Base-by-base conservation (phyloP, 2,329 filamentous ascomycete species). In the Fusarium equiseti region DNA sequence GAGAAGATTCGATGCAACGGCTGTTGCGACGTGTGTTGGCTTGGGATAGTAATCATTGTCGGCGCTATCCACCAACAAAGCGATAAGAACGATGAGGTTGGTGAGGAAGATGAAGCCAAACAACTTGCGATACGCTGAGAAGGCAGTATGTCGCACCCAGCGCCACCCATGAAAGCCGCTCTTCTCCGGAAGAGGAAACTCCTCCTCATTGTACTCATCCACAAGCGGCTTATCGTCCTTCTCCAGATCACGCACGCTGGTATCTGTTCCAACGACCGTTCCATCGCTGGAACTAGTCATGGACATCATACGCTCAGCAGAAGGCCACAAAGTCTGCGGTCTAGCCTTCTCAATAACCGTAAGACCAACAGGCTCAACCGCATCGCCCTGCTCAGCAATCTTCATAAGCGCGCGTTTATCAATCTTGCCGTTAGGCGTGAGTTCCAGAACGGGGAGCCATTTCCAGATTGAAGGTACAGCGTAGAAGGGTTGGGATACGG, bases 1-100 rank as follows among this genome's bases (percentile, higher is more conserved):
- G 9, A 83, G 70, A 10, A 86, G 78, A 67, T 73, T 73, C 0
- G 70, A 59, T 0, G 70, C 68, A 7, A 73, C 70, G 3, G 70
- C 70, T 0, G 49, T 73, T 1, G 70, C 70, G 22, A 73, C 12
- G 6, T 62, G 66, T 8, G 59, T 42, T 1, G 59, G 40, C 5
- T 56, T 48, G 1, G 67, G 70, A 11, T 52, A 69, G 8, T 71
- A 73, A 18, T 71, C 27, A 8, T 49, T 54, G 24, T 71, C 29
- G n/a, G n/a, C n/a, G 0, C 70, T 68, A 1, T 44, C 49, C 9
- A 54, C 55, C 2, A 73, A 12, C 0, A 73, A n/a, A 5, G 69
- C 40, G 10, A 64, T 46, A 3, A 73, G 64, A 2, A 71, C 54
- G 1, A 48, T 44, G 4, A 73, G 18, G 16, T 73, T 73, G 0